phyloP scores from a whole-genome alignment of 2,329 filamentous ascomycete genomes.

The Fusarium sp. region DNA sequence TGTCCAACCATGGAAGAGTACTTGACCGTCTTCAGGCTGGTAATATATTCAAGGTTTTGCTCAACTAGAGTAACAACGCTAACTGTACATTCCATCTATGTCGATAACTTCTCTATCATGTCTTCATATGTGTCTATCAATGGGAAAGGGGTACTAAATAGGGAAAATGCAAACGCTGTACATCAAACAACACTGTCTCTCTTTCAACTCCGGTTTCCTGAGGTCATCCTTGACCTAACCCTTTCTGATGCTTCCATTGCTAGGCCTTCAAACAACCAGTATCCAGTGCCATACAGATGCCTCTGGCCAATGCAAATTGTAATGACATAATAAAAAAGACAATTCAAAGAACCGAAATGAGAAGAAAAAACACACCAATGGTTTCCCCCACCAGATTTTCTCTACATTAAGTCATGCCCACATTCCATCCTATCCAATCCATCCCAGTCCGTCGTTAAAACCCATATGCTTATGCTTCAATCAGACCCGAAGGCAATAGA shows the following conservation, averaged over 20 bases:
- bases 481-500: background rate
- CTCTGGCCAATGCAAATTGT: conserved; percentile 30
- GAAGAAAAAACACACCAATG: conserved; percentile 1
- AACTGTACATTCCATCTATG: conserved; percentile 35
- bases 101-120: conserved; percentile 27
- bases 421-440: conserved; percentile 28
- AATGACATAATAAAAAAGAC: conserved; percentile 32
- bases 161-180: conserved; percentile 19
- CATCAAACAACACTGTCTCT: conserved; percentile 20
- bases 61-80: conserved; percentile 19
- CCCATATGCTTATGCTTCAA: conserved; percentile 21
- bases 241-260: conserved; percentile 16
- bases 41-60: conserved; percentile 8
- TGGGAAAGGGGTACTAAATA: conserved; percentile 4
- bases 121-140: conserved; percentile 25
- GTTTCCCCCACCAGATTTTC: conserved; percentile 30
- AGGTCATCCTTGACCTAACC: conserved; percentile 19
- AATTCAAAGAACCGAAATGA: conserved; percentile 32
- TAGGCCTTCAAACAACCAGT: conserved; percentile 2
- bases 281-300: conserved; percentile 24
- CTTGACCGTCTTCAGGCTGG: background rate
- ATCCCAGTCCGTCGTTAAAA: conserved; percentile 29
- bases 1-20: conserved; percentile 14
- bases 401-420: conserved; percentile 29
- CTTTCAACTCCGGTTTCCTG: conserved; percentile 30